Base-by-base conservation (phyloP, 805 yeast species). In the Starmera dryadoides region DNA sequence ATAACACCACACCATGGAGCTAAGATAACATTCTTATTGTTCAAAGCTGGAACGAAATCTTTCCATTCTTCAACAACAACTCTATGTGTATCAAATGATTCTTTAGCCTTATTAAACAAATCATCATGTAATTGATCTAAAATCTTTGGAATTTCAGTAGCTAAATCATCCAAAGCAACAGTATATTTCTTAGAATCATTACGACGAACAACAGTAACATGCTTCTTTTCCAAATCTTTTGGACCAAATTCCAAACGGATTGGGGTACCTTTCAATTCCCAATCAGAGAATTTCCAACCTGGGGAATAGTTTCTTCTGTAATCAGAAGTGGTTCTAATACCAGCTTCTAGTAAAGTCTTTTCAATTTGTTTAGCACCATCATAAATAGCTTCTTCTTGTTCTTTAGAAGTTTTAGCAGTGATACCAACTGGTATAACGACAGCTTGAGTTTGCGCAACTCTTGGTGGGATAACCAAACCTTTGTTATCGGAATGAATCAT, bases 401-500 rank as follows among this genome's bases (percentile, higher is more conserved):
- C 95, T 41, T 76, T 79, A 22, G 86, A 55, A 36, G 96, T 80
- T 73, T 87, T 87, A 50, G 81, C 78, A 34, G 96, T 91, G 55
- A 93, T 70, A 50, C 99, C 99, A 47, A 88, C 95, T 47, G 99
- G 98, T 46, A 93, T 79, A 40, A 93, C 82, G 38, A 88, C 95
- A 46, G 80, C 88, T 73, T 93, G 99, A 59, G 68, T 71, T 67
- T 85, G 93, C 15, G 99, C 86, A 22, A 91, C 97, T 58, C 96
- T 77, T 56, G 99, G 99, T 46, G 99, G 99, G 53, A 94, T 74
- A 35, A 93, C 98, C 53, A 93, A 73, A 64, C 99, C 99, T 72
- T 88, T 91, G 75, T 94, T 89, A 66, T 93, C 99, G 29, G 97
- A 88, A 64, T 93, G 99, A 43, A 88, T 78, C 99, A 93, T 93